phyloP scores from a whole-genome alignment of 2,329 filamentous ascomycete genomes.

The Arthrobotrys pseudoclavata region DNA sequence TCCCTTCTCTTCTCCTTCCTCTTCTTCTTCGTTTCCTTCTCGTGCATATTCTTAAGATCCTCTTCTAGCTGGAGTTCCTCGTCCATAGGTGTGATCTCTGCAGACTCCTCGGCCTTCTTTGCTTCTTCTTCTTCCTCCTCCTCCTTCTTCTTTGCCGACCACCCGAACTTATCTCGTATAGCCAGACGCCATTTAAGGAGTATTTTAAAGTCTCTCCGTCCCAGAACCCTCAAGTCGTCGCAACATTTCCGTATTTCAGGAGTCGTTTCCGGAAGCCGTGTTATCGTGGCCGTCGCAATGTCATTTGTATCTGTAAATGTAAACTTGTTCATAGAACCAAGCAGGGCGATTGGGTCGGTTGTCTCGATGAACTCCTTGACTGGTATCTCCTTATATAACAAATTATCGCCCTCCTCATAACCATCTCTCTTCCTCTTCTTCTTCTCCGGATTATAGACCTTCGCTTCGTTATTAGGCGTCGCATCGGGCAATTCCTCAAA shows the following conservation, averaged over 20 bases:
- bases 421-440: constrained; percentile 98
- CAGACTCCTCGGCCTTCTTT: constrained; percentile 75
- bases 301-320: constrained; percentile 85
- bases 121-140: constrained; percentile 66
- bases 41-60: constrained; percentile 84
- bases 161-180: constrained; percentile 90
- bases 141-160: constrained; percentile 79
- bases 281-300: constrained; percentile 85
- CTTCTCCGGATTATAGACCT: constrained; percentile 95
- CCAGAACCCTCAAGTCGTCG: constrained; percentile 86
- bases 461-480: constrained; percentile 94
- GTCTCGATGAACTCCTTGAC: constrained; percentile 96
- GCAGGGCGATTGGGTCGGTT: constrained; percentile 89
- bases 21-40: constrained; percentile 80
- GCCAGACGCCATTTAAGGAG: constrained; percentile 90
- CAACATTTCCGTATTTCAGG: constrained; percentile 84
- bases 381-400: constrained; percentile 87
- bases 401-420: constrained; percentile 96
- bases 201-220: constrained; percentile 92
- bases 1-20: constrained; percentile 87
- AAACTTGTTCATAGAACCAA: constrained; percentile 86
- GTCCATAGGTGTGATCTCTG: constrained; percentile 89
- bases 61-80: constrained; percentile 92
- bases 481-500: constrained; percentile 91
- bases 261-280: constrained; percentile 88